phyloP scores from a whole-genome alignment of 768 basidiomycete genomes.

The Boletus reticuloceps region DNA sequence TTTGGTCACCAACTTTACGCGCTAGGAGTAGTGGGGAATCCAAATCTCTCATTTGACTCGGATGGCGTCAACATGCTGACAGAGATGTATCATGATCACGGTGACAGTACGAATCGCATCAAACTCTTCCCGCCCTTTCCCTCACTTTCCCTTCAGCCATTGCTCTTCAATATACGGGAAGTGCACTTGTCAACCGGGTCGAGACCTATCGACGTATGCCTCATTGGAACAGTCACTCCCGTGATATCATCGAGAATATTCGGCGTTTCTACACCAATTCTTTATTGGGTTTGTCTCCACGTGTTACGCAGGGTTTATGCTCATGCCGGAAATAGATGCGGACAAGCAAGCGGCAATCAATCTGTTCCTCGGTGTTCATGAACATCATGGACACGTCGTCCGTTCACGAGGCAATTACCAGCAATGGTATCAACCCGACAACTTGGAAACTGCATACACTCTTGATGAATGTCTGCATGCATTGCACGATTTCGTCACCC shows the following conservation, averaged over 20 bases:
- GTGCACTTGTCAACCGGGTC: slow-evolving; percentile 92
- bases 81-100: slow-evolving; percentile 98
- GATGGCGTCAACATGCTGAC: slow-evolving; percentile 96
- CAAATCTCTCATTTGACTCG: slow-evolving; percentile 86
- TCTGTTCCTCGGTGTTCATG: slow-evolving; percentile 84
- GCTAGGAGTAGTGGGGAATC: slow-evolving; percentile 82
- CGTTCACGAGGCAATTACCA: slow-evolving; percentile 70
- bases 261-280: slow-evolving; percentile 94
- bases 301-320: neutral
- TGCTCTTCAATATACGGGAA: slow-evolving; percentile 95
- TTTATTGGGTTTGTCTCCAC: slow-evolving; percentile 58
- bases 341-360: slow-evolving; percentile 98
- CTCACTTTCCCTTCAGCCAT: slow-evolving; percentile 53
- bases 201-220: slow-evolving; percentile 95
- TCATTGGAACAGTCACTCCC: slow-evolving; percentile 96
- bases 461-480: slow-evolving; percentile 62
- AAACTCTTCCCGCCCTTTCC: neutral
- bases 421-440: slow-evolving; percentile 77
- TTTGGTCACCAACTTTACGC: slow-evolving; percentile 95
- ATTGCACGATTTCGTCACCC: slow-evolving; percentile 57
- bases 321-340: slow-evolving; percentile 55
- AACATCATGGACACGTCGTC: slow-evolving; percentile 47
- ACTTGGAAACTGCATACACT: slow-evolving; percentile 67
- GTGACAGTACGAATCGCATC: slow-evolving; percentile 66
- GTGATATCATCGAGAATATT: slow-evolving; percentile 95